These are phyloP conservation scores for Dentipellis fragilis DNA, from an alignment of 768 basidiomycete species.

Conservation along the genomic window DNA sequence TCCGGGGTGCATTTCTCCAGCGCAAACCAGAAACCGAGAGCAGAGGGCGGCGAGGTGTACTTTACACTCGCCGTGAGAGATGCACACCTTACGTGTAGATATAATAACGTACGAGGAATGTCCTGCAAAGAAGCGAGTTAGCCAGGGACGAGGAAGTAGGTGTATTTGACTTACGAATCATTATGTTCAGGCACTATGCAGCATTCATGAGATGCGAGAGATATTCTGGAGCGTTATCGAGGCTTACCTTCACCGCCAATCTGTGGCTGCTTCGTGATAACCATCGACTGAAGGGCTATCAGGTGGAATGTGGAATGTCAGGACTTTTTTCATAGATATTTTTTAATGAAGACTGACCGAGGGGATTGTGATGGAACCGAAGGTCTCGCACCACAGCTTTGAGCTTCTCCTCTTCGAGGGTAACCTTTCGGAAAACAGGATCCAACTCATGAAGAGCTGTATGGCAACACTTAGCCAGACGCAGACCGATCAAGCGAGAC, in stretches of 20 bases:
- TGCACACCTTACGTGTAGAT: background rate
- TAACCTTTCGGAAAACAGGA: constrained; percentile 67
- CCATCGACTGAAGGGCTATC: constrained; percentile 83
- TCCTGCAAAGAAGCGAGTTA: constrained; percentile 28
- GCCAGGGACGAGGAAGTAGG: background rate
- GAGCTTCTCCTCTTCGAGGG: constrained; percentile 69
- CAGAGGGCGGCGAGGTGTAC: constrained; percentile 88
- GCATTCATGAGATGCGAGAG: background rate
- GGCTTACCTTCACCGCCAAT: constrained; percentile 83
- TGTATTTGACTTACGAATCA: constrained; percentile 66
- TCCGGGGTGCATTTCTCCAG: constrained; percentile 75
- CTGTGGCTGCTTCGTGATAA: constrained; percentile 89
- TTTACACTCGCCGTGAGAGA: constrained; percentile 22
- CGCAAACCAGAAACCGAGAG: constrained; percentile 95
- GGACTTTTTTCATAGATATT: too few relatives aligned
- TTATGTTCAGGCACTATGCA: constrained; percentile 77
- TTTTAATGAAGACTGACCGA: constrained; percentile 35
- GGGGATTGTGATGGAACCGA: constrained; percentile 77
- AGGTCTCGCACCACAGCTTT: constrained; percentile 66
- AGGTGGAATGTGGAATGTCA: background rate
- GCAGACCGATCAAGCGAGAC: background rate
- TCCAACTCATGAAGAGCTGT: constrained; percentile 80
- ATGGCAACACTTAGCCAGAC: constrained; percentile 1
- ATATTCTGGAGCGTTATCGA: background rate
- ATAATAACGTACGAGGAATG: constrained; percentile 50